These are phyloP conservation scores for Pleurotus tuoliensis DNA, from an alignment of 768 basidiomycete genomes.

Conservation along the genomic window DNA sequence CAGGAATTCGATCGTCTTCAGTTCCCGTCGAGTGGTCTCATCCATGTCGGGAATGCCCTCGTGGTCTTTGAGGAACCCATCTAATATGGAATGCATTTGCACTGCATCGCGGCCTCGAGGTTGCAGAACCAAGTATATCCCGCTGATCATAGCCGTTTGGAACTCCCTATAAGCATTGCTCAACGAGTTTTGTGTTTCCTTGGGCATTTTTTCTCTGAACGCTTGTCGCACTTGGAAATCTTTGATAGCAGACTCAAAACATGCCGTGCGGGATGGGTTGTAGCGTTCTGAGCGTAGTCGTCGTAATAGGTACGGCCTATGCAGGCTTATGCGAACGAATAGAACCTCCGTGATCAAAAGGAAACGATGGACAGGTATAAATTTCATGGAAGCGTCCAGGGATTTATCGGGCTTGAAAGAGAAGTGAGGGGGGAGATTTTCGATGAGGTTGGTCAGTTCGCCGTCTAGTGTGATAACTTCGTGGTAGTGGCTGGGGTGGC, in stretches of 20 bases:
- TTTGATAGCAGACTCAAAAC: conserved; percentile 86
- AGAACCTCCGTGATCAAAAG: conserved; percentile 87
- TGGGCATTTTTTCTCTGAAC: conserved; percentile 58
- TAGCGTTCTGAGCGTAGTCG: conserved; percentile 78
- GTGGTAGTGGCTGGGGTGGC: conserved; percentile 71
- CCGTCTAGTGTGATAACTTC: conserved; percentile 83
- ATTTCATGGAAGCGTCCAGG: conserved; percentile 61
- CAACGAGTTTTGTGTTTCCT: conserved; percentile 64
- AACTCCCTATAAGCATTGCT: conserved; percentile 86
- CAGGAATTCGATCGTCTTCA: conserved; percentile 82
- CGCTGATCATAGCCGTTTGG: conserved; percentile 86
- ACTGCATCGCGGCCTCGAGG: conserved; percentile 66
- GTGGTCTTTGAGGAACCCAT: conserved; percentile 71
- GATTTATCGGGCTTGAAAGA: conserved; percentile 72
- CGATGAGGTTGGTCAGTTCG: conserved; percentile 74
- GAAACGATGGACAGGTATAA: conserved; percentile 81
- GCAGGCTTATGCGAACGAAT: conserved; percentile 78
- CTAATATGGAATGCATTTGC: conserved; percentile 76
- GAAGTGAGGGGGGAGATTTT: conserved; percentile 75
- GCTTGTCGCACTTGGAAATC: conserved; percentile 78
- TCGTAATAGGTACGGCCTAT: conserved; percentile 86
- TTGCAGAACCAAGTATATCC: conserved; percentile 80
- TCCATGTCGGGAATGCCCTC: conserved; percentile 66
- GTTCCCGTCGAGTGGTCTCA: conserved; percentile 76
- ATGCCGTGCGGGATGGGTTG: conserved; percentile 75